Base-by-base conservation (phyloP, 2,329 filamentous ascomycete species). In the Calonectria pauciramosa region DNA sequence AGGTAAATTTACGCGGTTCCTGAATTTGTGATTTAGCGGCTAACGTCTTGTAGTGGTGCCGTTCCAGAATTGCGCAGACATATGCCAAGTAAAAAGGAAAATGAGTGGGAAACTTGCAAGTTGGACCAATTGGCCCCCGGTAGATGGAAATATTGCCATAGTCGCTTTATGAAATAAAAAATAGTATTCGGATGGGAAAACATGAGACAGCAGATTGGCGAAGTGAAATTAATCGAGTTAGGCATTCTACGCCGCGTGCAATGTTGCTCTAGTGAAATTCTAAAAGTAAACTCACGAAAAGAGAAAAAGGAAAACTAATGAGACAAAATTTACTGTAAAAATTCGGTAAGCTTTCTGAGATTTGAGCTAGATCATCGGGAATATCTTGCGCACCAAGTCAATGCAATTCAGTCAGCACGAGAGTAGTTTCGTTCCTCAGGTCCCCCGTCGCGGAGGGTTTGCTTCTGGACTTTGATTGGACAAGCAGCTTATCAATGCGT, bases 1-100 rank as follows among this genome's bases (percentile, higher is more conserved):
- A 89, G 69, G 79, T 81, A 30, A 52, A 54, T 38, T 3, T 41
- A 11, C 14, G 9, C 28, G 11, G 13, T 1, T 10, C 20, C 20
- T 14, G 26, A 10, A 36, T 11, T 2, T 3, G 2, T 1, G 4
- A 26, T 10, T 0, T 10, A 11, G 13, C 28, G 13, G 14, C 56
- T 60, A 41, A 60, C 5, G 3, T 2, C 41, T 14, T 18, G 26
- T 6, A 60, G 56, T 60, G 56, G 56, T 60, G 56, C 28, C 56
- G 56, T 4, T 28, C 23, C 10, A 60, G 56, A 60, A 60, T 60
- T 28, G 56, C 56, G n/a, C 34, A 60, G 34, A 60, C 56, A 41
- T 60, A 60, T 41, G 56, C 34, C 5, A 60, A 60, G 13, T 60
- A 28, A 38, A 14, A 8, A 11, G 1, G 9, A 6, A 4, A 4